phyloP scores from a whole-genome alignment of 2,329 filamentous ascomycete species.

The Decorospora gaudefroyi region DNA sequence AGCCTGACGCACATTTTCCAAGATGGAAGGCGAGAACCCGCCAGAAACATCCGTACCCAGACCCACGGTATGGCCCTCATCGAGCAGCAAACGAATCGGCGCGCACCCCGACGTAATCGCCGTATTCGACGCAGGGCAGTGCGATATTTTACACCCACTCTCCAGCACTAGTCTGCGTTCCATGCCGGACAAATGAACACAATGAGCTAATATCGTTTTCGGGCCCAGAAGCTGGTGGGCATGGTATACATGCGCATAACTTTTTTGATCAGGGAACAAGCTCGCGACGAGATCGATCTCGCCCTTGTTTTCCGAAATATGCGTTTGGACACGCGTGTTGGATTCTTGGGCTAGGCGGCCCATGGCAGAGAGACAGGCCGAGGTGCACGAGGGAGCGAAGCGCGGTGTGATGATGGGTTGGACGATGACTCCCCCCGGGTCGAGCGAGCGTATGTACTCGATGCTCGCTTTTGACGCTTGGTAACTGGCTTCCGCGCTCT shows the following conservation, averaged over 20 bases:
- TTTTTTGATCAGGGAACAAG: conserved; percentile 66
- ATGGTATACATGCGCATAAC: conserved; percentile 83
- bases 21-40: conserved; percentile 78
- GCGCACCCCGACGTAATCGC: conserved; percentile 79
- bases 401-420: conserved; percentile 77
- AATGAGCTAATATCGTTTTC: conserved; percentile 83
- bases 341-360: conserved; percentile 67
- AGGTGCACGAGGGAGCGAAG: conserved; percentile 62
- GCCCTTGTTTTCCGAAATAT: conserved; percentile 79
- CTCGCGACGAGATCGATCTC: conserved; percentile 73
- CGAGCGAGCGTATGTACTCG: conserved; percentile 66
- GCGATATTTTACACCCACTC: conserved; percentile 69
- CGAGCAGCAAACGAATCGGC: conserved; percentile 72
- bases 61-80: conserved; percentile 76
- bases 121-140: conserved; percentile 87
- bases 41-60: conserved; percentile 91
- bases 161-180: conserved; percentile 69
- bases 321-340: conserved; percentile 77
- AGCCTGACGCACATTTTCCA: conserved; percentile 83
- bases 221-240: conserved; percentile 67
- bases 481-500: conserved; percentile 65
- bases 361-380: conserved; percentile 63
- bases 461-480: conserved; percentile 51
- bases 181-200: conserved; percentile 70
- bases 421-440: conserved; percentile 68